Base-by-base conservation (phyloP, 129 eudicot species). In the Silybum marianum region DNA sequence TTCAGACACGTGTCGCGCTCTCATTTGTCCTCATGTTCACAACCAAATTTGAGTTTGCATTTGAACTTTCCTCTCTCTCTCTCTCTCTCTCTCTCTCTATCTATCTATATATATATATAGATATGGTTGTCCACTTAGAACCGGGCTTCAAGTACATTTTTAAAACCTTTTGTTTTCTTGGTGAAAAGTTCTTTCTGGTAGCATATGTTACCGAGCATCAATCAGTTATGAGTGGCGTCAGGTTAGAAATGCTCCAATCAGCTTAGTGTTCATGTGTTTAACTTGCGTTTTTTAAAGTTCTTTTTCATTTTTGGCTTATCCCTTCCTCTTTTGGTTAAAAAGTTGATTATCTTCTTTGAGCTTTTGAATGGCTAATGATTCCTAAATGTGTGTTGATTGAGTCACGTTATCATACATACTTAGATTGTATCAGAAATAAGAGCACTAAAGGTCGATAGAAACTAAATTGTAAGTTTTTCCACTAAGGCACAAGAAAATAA, bases 401-500 rank as follows among this genome's bases (percentile, higher is more conserved):
- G 68, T 75, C 16, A 13, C 8, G 7, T 46, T 24, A 24, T 46
- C 39, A 44, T 74, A 22, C 39, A 44, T 46, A 12, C 67, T 74
- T 42, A 39, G 8, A 30, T 30, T 16, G 28, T 10, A 18, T 75
- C 5, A 54, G 18, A 26, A 28, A 30, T 54, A 63, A 25, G 63
- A 0, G 22, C 42, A 7, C 24, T 39, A 39, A 11, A 65, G 40
- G 65, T 25, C 39, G 9, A 7, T 69, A 69, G 36, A 79, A 46
- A 68, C 4, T 42, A 46, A 46, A 78, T 48, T 60, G 34, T 40
- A 67, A 18, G 48, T 69, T 44, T 23, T 22, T 71, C 36, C 9
- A 71, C 25, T 79, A 32, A 48, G 77, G 60, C 54, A 25, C 71
- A 48, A 71, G 36, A 22, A 10, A 22, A 70, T 54, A 54, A 71